Base-by-base conservation (phyloP, 306 rosid genomes). In the Glycine latifolia region DNA sequence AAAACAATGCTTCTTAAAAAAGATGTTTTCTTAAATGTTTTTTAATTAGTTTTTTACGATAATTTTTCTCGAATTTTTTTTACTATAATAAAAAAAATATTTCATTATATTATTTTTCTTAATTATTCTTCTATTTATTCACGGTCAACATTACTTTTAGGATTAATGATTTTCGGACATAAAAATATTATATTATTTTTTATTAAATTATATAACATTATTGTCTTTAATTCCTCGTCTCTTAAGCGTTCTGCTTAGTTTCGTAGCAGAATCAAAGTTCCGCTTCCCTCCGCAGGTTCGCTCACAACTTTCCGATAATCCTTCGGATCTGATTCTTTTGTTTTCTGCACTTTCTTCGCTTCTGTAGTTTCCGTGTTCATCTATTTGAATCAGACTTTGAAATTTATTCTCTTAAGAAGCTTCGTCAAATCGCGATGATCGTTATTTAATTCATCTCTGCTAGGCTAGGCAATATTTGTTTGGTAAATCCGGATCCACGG, bases 281-380 rank as follows among this genome's bases (percentile, higher is more conserved):
- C 20, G 60, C 66, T 69, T 37, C 67, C 9, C 10, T 50, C 52
- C 16, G 3, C 53, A 84, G 87, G 87, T 79, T 66, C 47, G 53
- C 13, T 8, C 58, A 3, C 79, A 8, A 20, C 20, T 20, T 20
- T 20, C 20, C 20, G 20, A 20, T 0, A 20, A 0, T 20, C 20
- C 20, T 20, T 20, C 20, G 20, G 0, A 20, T 20, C 87, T 79
- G 73, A 37, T 2, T 54, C n/a, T 73, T 67, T 20, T 9, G 37
- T 56, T 15, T 49, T 67, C 13, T 66, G 66, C 65, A 20, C 47
- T 74, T 60, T 33, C 61, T 31, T 58, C 43, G 50, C 56, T 66
- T 16, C 49, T 41, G 26, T 31, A 46, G 5, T 66, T 65, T 58
- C 52, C 9, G 14, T 47, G 12, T 55, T 49, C 11, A 20, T 41